Evolutionary conservation across 176 grass and related monocot genomes (phyloP), one percentile per base, ranked within the genome.

Genomic region (Hsuehochloa calcarea): DNA sequence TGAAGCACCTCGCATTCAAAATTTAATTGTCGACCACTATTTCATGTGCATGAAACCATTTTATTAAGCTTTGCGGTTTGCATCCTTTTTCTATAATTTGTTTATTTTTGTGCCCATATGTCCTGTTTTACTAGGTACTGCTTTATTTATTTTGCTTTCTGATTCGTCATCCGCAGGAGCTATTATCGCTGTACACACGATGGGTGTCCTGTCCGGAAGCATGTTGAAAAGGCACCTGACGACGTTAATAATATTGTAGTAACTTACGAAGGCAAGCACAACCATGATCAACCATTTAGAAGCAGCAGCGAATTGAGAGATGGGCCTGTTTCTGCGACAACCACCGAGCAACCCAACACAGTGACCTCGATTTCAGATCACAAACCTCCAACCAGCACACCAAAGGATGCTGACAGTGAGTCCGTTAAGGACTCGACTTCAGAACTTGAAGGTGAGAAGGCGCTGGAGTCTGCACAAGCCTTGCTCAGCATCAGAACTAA

Each of bases 221-320:
- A 96, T 72, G 93, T 99, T 11, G 97, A 99, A 81, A 99, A 86
- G 63, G 91, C 93, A 63, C 75, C 93, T 19, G 93, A 96, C 69
- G 93, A 99, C 78, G 80, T 71, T 17, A 89, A 94, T 84, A 85
- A 90, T 92, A 87, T 99, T 46, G 88, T 96, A 39, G 90, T 99
- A 72, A 99, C 97, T 67, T 99, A 99, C 19, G 97, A 99, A 90
- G 97, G 97, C 49, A 94, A 96, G 86, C 97, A 99, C 75, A 94
- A 88, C 68, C 97, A 99, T 60, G 91, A 96, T 58, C 88, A 88
- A 73, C 93, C 88, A 25, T 70, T 86, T 70, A 66, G 88, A 91
- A 84, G 56, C 75, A 89, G 22, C 71, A 71, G 62, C 6, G 83
- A 88, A 1, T 84, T 65, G 16, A 82, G 75, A 71, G 79, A 79